Evolutionary conservation across 371 early-diverging fungal genomes (phyloP), one percentile per base, ranked within the genome.

Genomic region (Apophysomyces ossiformis): DNA sequence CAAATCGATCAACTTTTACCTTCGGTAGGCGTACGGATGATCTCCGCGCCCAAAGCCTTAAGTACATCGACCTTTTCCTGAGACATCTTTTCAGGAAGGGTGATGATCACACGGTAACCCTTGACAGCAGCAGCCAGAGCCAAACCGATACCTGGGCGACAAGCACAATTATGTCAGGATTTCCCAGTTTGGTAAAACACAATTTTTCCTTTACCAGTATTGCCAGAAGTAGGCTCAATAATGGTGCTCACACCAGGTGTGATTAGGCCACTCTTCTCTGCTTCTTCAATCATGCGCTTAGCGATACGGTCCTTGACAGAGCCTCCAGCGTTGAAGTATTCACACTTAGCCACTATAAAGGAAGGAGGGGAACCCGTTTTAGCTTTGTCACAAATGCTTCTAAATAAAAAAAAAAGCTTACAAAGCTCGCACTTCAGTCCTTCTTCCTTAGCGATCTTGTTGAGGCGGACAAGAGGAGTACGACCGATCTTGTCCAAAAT

Each of bases 261-360:
- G 66, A 99, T 81, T 37, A 79, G 87, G 37, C 98, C 99, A 21
- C 89, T 91, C 64, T 84, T 87, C 79, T 99, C 98, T 59, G 96
- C 98, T 66, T 92, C 94, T 67, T 96, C 95, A 47, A 99, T 79
- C 94, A 99, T 99, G 68, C 97, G 92, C 74, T 87, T 86, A 54
- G 93, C 99, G 72, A 98, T 97, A 73, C 99, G 89, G 78, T 99
- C 99, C 83, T 99, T 99, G 78, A 98, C 97, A 13, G 96, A 95
- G 35, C 99, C 99, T 68, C 98, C 99, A 16, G 97, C 94, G 69
- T 98, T 98, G 78, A 96, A 97, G 78, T 87, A 98, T 87, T 98
- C 99, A 79, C 96, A 97, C 74, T 97, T 98, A 71, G 92, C 99
- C 81, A 96, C 95, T 95, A 61, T 50, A 62, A 16, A 60, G 9